A percentile compares a stretch with the other conserved stretches of the same genome.
phyloP scores from a whole-genome alignment of 768 basidiomycete species.

The Lactifluus volemus region DNA sequence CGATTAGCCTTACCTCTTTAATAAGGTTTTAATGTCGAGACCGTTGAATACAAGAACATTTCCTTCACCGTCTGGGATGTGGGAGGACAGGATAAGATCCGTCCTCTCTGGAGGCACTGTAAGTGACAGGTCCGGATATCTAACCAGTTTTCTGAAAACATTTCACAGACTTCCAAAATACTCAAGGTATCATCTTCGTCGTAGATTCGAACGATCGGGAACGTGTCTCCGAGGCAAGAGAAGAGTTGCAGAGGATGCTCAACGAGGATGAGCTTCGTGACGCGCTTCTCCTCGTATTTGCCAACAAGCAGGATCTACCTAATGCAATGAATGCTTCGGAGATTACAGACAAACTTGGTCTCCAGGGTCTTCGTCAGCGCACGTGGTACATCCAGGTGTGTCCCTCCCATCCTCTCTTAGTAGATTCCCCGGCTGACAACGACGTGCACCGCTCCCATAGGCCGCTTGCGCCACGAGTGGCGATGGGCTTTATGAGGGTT shows the following conservation, averaged over 20 bases:
- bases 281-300: slow-evolving; percentile 96
- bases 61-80: slow-evolving; percentile 99
- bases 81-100: slow-evolving; percentile 99
- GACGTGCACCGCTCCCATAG: slow-evolving; percentile 32
- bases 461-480: slow-evolving; percentile 98
- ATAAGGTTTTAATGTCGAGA: slow-evolving; percentile 98
- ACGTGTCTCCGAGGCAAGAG: slow-evolving; percentile 97
- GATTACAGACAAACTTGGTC: slow-evolving; percentile 98
- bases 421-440: slow-evolving; percentile 7
- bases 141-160: slow-evolving; percentile 16
- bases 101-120: slow-evolving; percentile 99
- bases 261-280: slow-evolving; percentile 99
- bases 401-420: slow-evolving; percentile 12
- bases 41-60: slow-evolving; percentile 99
- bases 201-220: slow-evolving; percentile 99
- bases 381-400: slow-evolving; percentile 96
- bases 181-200: slow-evolving; percentile 99
- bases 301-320: slow-evolving; percentile 99
- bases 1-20: slow-evolving; percentile 20
- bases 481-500: slow-evolving; percentile 96
- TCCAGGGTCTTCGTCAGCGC: slow-evolving; percentile 93
- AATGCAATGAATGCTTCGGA: slow-evolving; percentile 99
- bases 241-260: slow-evolving; percentile 98
- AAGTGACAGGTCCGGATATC: slow-evolving; percentile 32
- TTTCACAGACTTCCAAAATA: slow-evolving; percentile 95